Evolutionary conservation across 495 filamentous ascomycete genomes (phyloP), one percentile per base, ranked within the genome.

Genomic region (Achaetomiella virescens): DNA sequence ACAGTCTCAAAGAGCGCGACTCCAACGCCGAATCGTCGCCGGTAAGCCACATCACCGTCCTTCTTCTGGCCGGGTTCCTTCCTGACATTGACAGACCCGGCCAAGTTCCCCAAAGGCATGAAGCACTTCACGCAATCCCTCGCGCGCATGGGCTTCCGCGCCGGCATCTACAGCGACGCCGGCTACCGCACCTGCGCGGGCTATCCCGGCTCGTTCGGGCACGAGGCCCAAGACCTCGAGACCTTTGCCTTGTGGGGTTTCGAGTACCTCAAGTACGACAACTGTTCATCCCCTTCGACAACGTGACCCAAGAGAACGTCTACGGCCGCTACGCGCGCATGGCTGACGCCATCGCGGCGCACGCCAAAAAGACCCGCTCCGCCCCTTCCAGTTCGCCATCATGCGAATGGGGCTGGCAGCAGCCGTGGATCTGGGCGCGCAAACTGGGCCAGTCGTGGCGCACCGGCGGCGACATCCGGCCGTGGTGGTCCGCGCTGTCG

Each of bases 361-460:
- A 3, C 57, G 54, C 18, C 55, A 59, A 11, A 9, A 43, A 18
- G 36, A 42, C 50, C 24, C 40, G 29, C 21, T 31, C 27, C 1
- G 3, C 18, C 47, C 47, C 20, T 21, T 49, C 47, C 47, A 49
- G 33, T 18, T 53, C 54, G 27, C n/a, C 43, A 5, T 24, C 55
- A 8, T 68, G 65, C 64, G 65, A 71, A 33, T 74, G 71, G 70
- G 76, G 76, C 21, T 60, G 66, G 41, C 74, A 79, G 36, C 62
- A 70, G 15, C 70, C 71, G 0, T 60, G 58, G 52, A 36, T 33
- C 40, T 79, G 76, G 76, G 73, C 71, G 20, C 70, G 75, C 17
- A 74, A 72, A n/a, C 74, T 81, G 9, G 71, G 75, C 9, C 80
- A 82, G 58, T 79, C 75, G 0, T 81, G 77, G 71, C 66, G 81